phyloP scores from a whole-genome alignment of 306 rosid species.

The Casuarina glauca region DNA sequence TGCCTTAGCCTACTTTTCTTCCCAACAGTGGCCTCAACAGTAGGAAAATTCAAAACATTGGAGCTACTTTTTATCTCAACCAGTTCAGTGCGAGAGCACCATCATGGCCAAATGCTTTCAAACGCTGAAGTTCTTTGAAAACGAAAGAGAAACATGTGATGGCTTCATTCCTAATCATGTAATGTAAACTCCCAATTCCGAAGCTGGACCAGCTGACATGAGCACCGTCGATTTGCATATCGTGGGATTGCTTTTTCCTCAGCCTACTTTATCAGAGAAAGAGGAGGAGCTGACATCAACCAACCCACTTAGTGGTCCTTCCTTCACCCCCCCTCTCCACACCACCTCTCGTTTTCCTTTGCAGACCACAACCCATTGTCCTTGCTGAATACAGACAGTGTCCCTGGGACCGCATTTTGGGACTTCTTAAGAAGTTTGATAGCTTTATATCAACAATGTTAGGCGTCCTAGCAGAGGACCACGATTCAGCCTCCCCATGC shows the following conservation, averaged over 20 bases:
- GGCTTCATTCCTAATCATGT: neutral
- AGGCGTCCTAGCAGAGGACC: slow-evolving; percentile 33
- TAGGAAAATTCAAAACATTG: neutral
- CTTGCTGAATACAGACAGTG: slow-evolving; percentile 14
- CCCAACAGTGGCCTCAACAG: neutral
- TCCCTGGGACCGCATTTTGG: slow-evolving; percentile 16
- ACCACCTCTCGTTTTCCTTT: slow-evolving; percentile 33
- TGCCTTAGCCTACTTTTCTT: neutral
- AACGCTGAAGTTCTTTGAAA: neutral
- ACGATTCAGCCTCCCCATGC: slow-evolving; percentile 44
- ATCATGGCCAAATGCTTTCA: neutral
- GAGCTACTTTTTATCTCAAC: neutral
- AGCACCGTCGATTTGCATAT: slow-evolving; percentile 32
- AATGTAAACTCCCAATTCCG: neutral
- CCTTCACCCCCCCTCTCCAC: slow-evolving; percentile 19
- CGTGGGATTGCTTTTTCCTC: slow-evolving; percentile 31
- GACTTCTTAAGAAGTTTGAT: slow-evolving; percentile 16
- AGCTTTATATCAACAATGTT: slow-evolving; percentile 24
- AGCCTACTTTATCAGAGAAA: slow-evolving; percentile 19
- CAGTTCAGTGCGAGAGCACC: neutral
- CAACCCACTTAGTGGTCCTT: slow-evolving; percentile 49
- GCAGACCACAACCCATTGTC: slow-evolving; percentile 32
- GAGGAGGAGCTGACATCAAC: slow-evolving; percentile 48
- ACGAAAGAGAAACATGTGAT: slow-evolving; percentile 18
- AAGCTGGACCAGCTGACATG: slow-evolving; percentile 32